A percentile compares a stretch with the other conserved stretches of the same genome.
phyloP scores from a whole-genome alignment of 1,284 basidiomycete species.

The Ustilago nuda region DNA sequence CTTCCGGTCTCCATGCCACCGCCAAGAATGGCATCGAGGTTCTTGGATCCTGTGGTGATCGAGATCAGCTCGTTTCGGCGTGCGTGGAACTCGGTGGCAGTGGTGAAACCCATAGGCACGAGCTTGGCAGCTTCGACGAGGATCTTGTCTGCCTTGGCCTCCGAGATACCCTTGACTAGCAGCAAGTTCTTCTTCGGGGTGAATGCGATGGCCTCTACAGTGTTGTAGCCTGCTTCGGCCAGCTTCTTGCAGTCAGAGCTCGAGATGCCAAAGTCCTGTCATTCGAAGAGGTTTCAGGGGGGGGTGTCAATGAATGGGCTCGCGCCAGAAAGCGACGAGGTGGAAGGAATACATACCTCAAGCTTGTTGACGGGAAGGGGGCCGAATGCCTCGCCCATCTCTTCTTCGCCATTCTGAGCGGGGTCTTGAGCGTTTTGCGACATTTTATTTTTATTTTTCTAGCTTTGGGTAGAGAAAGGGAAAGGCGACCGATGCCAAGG shows the following conservation, averaged over 20 bases:
- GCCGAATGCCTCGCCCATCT: constrained; percentile 55
- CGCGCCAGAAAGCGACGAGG: background rate
- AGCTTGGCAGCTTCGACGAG: constrained; percentile 94
- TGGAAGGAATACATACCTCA: constrained; percentile 42
- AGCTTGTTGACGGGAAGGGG: constrained; percentile 62
- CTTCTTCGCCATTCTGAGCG: constrained; percentile 43
- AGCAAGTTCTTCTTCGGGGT: constrained; percentile 94
- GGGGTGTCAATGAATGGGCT: background rate
- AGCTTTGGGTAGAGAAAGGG: background rate
- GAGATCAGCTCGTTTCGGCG: constrained; percentile 94
- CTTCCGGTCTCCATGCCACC: constrained; percentile 98
- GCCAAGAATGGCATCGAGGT: constrained; percentile 93
- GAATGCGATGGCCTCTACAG: constrained; percentile 94
- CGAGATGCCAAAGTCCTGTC: constrained; percentile 85
- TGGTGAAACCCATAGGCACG: constrained; percentile 96
- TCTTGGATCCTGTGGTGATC: constrained; percentile 96
- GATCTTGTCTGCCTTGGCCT: constrained; percentile 97
- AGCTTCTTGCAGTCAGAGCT: constrained; percentile 95
- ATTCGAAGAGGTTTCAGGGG: background rate
- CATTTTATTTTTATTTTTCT: constrained; percentile 20
- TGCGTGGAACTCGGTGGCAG: constrained; percentile 93
- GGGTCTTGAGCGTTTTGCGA: constrained; percentile 41
- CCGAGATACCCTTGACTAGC: constrained; percentile 95
- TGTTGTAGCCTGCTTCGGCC: constrained; percentile 89
- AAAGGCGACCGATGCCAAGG: background rate